phyloP scores from a whole-genome alignment of 495 filamentous ascomycete species.

The Daldinia loculata region DNA sequence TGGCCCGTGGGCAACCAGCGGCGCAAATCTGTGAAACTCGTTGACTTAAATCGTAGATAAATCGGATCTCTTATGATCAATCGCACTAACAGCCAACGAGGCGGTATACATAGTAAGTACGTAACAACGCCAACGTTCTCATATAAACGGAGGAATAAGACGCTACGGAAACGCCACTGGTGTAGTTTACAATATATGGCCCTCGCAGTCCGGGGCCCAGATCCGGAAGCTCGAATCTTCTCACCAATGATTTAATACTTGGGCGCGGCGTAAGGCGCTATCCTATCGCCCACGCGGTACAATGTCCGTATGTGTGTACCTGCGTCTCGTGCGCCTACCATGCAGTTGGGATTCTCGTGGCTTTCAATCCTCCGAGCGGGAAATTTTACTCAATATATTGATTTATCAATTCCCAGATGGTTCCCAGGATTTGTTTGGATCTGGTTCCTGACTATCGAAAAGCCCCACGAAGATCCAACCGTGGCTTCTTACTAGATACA shows the following conservation, averaged over 20 bases:
- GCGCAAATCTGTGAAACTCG: constrained; percentile 28
- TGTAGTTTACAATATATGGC: neutral
- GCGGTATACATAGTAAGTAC: neutral
- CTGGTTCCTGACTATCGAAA: constrained; percentile 42
- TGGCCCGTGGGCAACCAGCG: constrained; percentile 10
- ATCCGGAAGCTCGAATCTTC: constrained; percentile 29
- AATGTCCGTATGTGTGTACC: constrained; percentile 29
- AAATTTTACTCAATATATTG: neutral
- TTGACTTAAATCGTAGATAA: constrained; percentile 21
- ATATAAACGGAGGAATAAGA: neutral
- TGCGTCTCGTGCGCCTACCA: constrained; percentile 31
- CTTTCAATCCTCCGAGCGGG: constrained; percentile 14
- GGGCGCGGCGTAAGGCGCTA: constrained; percentile 27
- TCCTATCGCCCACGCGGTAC: constrained; percentile 14
- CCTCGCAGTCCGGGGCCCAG: constrained; percentile 14
- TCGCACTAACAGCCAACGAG: neutral
- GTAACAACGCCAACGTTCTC: neutral
- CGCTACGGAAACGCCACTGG: neutral
- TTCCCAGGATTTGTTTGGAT: constrained; percentile 8
- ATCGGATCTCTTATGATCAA: constrained; percentile 16
- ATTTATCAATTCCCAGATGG: constrained; percentile 14
- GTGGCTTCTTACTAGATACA: constrained; percentile 5
- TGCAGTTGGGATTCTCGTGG: constrained; percentile 36
- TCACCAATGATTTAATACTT: constrained; percentile 18
- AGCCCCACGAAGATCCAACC: constrained; percentile 25